A percentile compares a stretch with the other conserved stretches of the same genome.
These are phyloP conservation scores for Lentinula aciculospora DNA, from an alignment of 768 basidiomycete species.

Conservation along the genomic window DNA sequence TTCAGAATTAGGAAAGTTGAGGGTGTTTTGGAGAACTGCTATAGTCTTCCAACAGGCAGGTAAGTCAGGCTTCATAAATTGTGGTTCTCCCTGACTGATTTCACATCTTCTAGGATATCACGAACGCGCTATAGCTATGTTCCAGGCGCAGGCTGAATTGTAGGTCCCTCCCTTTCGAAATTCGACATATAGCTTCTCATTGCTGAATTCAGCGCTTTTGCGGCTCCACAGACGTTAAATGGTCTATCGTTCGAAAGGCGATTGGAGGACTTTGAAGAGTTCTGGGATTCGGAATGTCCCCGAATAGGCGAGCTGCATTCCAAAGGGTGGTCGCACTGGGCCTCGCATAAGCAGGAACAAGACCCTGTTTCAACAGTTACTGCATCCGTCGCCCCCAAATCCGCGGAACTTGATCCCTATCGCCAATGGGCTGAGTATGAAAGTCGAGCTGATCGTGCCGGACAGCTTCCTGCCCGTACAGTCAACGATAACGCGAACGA, in stretches of 20 bases:
- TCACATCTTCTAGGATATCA: constrained; percentile 48
- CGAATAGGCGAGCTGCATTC: constrained; percentile 67
- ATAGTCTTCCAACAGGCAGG: constrained; percentile 63
- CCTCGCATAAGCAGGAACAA: constrained; percentile 32
- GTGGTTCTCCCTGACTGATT: not conserved
- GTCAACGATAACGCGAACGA: constrained; percentile 39
- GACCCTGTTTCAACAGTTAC: constrained; percentile 7
- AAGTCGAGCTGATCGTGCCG: constrained; percentile 35
- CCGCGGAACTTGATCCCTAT: constrained; percentile 53
- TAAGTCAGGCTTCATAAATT: constrained; percentile 22
- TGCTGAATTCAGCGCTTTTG: constrained; percentile 44
- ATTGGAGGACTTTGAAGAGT: constrained; percentile 64
- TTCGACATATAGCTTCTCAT: constrained; percentile 3
- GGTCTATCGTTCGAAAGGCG: constrained; percentile 38
- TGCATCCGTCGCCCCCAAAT: constrained; percentile 8
- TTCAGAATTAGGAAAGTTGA: constrained; percentile 48
- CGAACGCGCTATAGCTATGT: constrained; percentile 71
- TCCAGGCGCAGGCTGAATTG: constrained; percentile 84
- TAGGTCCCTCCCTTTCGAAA: constrained; percentile 28
- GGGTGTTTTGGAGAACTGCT: constrained; percentile 69
- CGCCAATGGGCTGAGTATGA: constrained; percentile 62
- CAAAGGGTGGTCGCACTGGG: constrained; percentile 67
- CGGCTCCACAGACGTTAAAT: constrained; percentile 41
- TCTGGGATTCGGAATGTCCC: constrained; percentile 81
- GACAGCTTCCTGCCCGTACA: constrained; percentile 49